Evolutionary conservation across 2,329 filamentous ascomycete species (phyloP), one percentile per base, ranked within the genome.

Genomic region (Aspergillus sp.): DNA sequence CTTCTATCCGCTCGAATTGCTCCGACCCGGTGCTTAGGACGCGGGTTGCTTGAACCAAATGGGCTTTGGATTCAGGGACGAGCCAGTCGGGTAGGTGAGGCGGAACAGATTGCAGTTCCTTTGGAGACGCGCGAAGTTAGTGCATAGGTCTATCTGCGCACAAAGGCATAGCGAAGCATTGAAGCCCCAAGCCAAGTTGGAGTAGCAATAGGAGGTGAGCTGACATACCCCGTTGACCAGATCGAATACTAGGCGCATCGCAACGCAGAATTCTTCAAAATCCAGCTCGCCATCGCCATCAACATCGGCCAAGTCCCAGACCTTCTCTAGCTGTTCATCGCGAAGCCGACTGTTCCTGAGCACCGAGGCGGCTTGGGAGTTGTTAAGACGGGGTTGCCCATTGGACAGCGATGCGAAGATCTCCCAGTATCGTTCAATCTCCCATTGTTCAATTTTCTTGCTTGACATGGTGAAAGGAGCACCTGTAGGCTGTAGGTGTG

Each of bases 251-350:
- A 99, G 79, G 67, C 94, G 85, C 94, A 99, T 99, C 36, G 92
- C 94, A 53, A 99, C 94, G 73, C 94, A 99, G 73, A 99, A 99
- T 79, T 99, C 94, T 76, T 99, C 94, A 77, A 99, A 99, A 75
- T 99, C 94, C 50, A 99, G 80, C 73, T 95, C 95, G 58, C 94
- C 94, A 77, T 99, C 94, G 64, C 92, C 92, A 74, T 99, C 94
- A 56, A 99, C 90, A 71, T 99, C 94, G 53, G 94, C 90, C 57
- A 99, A 81, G 68, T 99, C 94, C 94, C 94, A 99, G 57, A 99
- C 90, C 64, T 86, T 84, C 76, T 97, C 94, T n/a, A 99, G 86
- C 76, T 99, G 93, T 66, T 87, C 84, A 70, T 89, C 86, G 57
- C 82, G 79, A 56, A 90, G 76, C 63, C 85, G 84, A 59, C 82